Conservation (phyloP, 352 stramenopile genomes). For the Globisporangium barbulae region DNA sequence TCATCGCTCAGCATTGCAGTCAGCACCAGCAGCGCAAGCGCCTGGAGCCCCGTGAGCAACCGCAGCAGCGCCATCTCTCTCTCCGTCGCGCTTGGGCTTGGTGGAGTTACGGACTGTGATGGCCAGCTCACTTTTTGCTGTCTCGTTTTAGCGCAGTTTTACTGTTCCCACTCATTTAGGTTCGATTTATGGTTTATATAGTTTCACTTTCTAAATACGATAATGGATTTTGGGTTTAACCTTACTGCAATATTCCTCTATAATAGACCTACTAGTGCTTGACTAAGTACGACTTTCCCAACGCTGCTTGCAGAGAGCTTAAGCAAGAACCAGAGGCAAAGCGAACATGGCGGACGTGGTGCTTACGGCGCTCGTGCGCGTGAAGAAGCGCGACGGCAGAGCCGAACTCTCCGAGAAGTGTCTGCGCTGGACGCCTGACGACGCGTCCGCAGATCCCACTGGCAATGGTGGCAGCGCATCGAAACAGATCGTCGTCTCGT, state of each 20-base stretch:
- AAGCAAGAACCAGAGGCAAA: neutral
- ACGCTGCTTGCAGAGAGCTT: neutral
- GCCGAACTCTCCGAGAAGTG: slow-evolving; percentile 56
- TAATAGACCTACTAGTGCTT: neutral
- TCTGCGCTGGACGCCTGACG: slow-evolving; percentile 56
- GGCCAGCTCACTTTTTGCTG: neutral
- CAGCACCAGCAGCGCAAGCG: slow-evolving; percentile 27
- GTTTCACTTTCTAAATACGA: neutral
- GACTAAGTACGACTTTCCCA: slow-evolving; percentile 1
- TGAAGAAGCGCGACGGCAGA: slow-evolving; percentile 78
- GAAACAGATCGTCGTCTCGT: slow-evolving; percentile 55
- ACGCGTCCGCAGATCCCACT: slow-evolving; percentile 17
- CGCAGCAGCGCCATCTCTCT: slow-evolving; percentile 6
- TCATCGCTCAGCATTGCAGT: slow-evolving; percentile 3
- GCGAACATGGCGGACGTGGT: slow-evolving; percentile 11
- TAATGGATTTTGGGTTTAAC: too few relatives aligned
- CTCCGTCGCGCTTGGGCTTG: neutral
- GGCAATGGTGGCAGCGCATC: slow-evolving; percentile 5
- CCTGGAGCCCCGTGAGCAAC: slow-evolving; percentile 18
- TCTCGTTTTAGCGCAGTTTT: neutral
- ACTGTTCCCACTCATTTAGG: neutral
- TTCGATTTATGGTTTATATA: too few relatives aligned
- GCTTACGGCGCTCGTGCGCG: slow-evolving; percentile 56
- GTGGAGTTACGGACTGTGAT: slow-evolving; percentile 1
- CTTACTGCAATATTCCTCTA: too few relatives aligned